Evolutionary conservation across 2,329 filamentous ascomycete genomes (phyloP).

Genomic region (Fusarium compactum): DNA sequence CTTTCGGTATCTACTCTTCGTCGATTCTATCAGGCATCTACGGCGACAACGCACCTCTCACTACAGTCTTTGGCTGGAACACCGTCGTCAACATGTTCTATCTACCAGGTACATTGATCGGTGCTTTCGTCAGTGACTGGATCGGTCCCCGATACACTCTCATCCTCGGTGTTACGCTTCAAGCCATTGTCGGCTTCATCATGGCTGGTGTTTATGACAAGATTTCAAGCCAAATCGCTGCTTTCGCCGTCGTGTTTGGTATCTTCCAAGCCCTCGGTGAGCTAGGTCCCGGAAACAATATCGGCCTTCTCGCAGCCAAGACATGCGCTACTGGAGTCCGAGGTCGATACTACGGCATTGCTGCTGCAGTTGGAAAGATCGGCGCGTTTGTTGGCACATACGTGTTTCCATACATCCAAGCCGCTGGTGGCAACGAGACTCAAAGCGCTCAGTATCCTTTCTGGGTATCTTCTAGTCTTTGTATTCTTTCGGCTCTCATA

Average conservation of each 20-base stretch:
- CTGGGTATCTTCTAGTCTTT: constrained; percentile 83
- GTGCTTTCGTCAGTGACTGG: constrained; percentile 81
- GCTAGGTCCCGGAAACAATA: constrained; percentile 90
- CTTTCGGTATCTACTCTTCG: constrained; percentile 87
- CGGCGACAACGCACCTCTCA: constrained; percentile 70
- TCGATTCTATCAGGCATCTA: constrained; percentile 77
- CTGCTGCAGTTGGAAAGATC: constrained; percentile 79
- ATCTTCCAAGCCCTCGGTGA: constrained; percentile 56
- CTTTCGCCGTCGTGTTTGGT: constrained; percentile 54
- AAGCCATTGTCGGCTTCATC: constrained; percentile 86
- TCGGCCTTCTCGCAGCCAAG: constrained; percentile 87
- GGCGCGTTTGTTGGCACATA: constrained; percentile 89
- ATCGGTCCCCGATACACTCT: constrained; percentile 83
- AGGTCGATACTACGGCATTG: constrained; percentile 78
- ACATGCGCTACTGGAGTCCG: constrained; percentile 89
- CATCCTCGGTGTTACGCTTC: constrained; percentile 75
- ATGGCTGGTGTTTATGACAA: constrained; percentile 84
- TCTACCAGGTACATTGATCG: constrained; percentile 82
- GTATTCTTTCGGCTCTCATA: constrained; percentile 75
- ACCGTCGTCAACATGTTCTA: constrained; percentile 91
- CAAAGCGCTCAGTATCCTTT: constrained; percentile 86
- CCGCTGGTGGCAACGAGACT: constrained; percentile 65
- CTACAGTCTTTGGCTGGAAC: constrained; percentile 88
- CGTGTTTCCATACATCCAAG: constrained; percentile 80
- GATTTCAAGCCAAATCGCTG: constrained; percentile 67